These are phyloP conservation scores for Ganoderma lucidum DNA, from an alignment of 1,284 basidiomycete species.

Conservation along the genomic window DNA sequence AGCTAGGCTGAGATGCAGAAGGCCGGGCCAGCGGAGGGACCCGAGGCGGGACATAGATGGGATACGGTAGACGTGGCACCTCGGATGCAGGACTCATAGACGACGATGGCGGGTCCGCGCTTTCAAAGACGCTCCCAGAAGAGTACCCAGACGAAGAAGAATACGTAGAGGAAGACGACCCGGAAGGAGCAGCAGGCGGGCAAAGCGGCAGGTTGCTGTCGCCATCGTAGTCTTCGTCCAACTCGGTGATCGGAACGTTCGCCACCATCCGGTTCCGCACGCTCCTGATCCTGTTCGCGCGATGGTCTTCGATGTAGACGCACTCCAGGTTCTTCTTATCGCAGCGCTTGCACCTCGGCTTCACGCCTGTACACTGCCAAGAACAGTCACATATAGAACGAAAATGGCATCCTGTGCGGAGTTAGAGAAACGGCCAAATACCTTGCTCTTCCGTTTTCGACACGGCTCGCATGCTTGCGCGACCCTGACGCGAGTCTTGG, in stretches of 20 bases:
- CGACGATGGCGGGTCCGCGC: background rate
- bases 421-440: conserved; percentile 2
- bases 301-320: conserved; percentile 33
- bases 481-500: conserved; percentile 17
- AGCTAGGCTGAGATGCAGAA: background rate
- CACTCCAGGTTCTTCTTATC: conserved; percentile 22
- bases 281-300: conserved; percentile 23
- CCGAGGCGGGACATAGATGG: background rate
- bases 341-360: conserved; percentile 32
- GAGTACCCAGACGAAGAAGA: background rate
- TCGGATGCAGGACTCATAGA: background rate
- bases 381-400: background rate
- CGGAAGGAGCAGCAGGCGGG: conserved; percentile 11
- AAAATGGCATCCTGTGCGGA: background rate
- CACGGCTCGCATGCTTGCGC: conserved; percentile 35
- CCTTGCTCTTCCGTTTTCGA: conserved; percentile 34
- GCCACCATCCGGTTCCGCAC: background rate
- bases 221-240: conserved; percentile 9
- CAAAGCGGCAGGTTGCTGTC: background rate
- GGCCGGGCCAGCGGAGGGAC: background rate
- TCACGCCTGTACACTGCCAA: conserved; percentile 31
- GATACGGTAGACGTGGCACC: background rate
- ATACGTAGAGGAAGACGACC: conserved; percentile 14
- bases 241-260: background rate
- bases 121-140: background rate